Conservation (phyloP, 208 protist genomes). For the Leishmania martiniquensis region DNA sequence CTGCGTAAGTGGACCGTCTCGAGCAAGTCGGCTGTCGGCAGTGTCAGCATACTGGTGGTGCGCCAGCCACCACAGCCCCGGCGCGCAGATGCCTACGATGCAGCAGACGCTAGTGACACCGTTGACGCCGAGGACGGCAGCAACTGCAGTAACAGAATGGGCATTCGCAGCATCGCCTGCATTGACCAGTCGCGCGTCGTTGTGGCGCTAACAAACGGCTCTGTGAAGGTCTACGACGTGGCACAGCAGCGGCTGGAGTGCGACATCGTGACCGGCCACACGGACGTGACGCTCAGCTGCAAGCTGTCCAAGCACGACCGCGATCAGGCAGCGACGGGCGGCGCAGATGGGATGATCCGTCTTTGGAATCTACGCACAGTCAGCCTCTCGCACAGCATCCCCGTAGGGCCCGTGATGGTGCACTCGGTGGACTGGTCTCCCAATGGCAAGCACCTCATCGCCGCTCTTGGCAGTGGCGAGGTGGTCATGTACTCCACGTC, state of each 20-base stretch:
- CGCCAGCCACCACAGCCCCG: not conserved
- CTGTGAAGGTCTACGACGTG: slow-evolving; percentile 80
- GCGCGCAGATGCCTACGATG: not conserved
- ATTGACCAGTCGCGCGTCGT: slow-evolving; percentile 61
- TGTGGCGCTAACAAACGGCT: slow-evolving; percentile 68
- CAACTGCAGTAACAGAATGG: slow-evolving; percentile 16
- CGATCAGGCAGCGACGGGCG: slow-evolving; percentile 75
- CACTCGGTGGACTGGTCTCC: slow-evolving; percentile 81
- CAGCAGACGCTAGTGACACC: not conserved
- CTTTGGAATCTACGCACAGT: slow-evolving; percentile 84
- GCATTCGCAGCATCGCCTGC: slow-evolving; percentile 43
- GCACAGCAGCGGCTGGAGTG: slow-evolving; percentile 52
- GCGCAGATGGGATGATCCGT: slow-evolving; percentile 86
- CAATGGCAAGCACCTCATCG: slow-evolving; percentile 79
- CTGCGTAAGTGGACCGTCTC: slow-evolving; percentile 73
- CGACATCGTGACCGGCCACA: slow-evolving; percentile 70
- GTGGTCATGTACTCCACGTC: slow-evolving; percentile 73
- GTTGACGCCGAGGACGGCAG: not conserved
- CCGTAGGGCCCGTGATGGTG: slow-evolving; percentile 73
- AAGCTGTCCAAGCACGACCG: slow-evolving; percentile 73
- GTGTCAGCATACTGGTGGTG: slow-evolving; percentile 40
- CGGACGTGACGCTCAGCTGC: slow-evolving; percentile 83
- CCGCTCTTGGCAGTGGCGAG: slow-evolving; percentile 76
- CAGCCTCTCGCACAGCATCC: slow-evolving; percentile 48
- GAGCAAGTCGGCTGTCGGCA: slow-evolving; percentile 49